Conservation (phyloP, 805 yeast genomes). For the Saccharomyces paradoxus region DNA sequence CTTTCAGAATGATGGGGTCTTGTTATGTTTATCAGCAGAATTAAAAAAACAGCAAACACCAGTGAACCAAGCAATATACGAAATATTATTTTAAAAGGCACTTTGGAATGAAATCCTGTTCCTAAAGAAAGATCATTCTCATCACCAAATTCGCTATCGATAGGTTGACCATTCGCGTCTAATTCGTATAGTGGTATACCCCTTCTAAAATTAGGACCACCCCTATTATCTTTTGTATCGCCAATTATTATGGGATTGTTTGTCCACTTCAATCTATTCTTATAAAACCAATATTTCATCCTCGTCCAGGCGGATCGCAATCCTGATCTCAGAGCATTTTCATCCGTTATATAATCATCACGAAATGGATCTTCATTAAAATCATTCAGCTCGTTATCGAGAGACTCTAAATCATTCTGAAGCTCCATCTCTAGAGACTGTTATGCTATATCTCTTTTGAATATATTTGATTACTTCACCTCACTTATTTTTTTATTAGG, state of each 20-base stretch:
- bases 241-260: background rate
- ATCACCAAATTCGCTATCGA: slow-evolving; percentile 1
- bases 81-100: slow-evolving; percentile 4
- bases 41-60: slow-evolving; percentile 1
- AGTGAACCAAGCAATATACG: slow-evolving; percentile 1
- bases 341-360: background rate
- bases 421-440: background rate
- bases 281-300: slow-evolving; percentile 5
- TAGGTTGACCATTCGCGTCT: slow-evolving; percentile 10
- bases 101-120: background rate
- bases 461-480: background rate
- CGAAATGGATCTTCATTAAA: background rate
- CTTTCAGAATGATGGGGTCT: background rate
- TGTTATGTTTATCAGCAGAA: slow-evolving; percentile 2
- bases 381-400: background rate
- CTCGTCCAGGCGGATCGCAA: background rate
- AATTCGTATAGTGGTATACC: slow-evolving; percentile 21
- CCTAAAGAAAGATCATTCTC: background rate
- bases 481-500: background rate
- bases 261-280: slow-evolving; percentile 2
- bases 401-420: background rate
- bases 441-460: background rate
- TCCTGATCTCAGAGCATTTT: background rate
- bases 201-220: background rate
- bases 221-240: background rate